Evolutionary conservation across 2,329 filamentous ascomycete genomes (phyloP).

Genomic region (Verticillium longisporum): DNA sequence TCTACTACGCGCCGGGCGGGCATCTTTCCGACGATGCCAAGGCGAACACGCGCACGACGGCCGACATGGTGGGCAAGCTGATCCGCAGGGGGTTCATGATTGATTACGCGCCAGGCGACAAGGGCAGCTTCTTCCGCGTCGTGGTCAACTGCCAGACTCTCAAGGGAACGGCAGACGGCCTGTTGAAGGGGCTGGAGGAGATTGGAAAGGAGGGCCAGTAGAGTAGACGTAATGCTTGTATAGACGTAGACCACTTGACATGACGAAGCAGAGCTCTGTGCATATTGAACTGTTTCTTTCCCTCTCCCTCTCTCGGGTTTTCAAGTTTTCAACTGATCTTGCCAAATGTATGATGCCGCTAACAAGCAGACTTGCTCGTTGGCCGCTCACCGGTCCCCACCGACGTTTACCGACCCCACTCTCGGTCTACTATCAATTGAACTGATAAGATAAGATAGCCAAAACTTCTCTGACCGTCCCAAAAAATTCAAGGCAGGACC

Average conservation of each 20-base stretch:
- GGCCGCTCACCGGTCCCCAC: too few relatives aligned
- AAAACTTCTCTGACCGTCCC: conserved; percentile 1
- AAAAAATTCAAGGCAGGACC: conserved; percentile 10
- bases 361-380: too few relatives aligned
- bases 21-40: conserved; percentile 31
- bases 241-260: too few relatives aligned
- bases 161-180: conserved; percentile 40
- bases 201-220: conserved; percentile 25
- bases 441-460: conserved; percentile 13
- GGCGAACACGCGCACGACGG: conserved; percentile 43
- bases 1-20: conserved; percentile 68
- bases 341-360: too few relatives aligned
- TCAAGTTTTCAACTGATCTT: too few relatives aligned
- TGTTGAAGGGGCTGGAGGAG: conserved; percentile 47
- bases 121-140: conserved; percentile 52
- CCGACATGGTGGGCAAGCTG: conserved; percentile 39
- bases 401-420: background rate
- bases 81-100: conserved; percentile 51
- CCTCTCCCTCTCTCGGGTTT: too few relatives aligned
- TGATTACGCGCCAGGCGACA: conserved; percentile 51
- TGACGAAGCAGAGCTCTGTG: too few relatives aligned
- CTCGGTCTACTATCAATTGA: background rate
- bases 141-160: conserved; percentile 53
- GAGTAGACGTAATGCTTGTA: background rate
- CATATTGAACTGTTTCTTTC: background rate